A percentile compares a stretch with the other conserved stretches of the same genome.
phyloP scores from a whole-genome alignment of 208 protist genomes.

The Crithidia brevicula region DNA sequence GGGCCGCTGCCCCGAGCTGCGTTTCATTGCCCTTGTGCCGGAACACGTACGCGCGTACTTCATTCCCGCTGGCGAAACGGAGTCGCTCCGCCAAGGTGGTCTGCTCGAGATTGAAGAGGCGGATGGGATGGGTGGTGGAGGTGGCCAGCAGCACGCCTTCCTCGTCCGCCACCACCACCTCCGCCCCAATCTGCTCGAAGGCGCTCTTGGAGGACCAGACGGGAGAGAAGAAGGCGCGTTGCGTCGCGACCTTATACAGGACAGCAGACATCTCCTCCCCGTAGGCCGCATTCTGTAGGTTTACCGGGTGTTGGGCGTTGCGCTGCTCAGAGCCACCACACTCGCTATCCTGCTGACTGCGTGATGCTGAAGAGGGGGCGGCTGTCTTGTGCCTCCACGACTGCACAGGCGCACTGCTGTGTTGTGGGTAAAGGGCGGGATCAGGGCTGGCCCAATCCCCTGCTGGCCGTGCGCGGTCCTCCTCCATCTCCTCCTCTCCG shows the following conservation, averaged over 20 bases:
- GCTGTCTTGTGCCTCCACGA: too few relatives aligned
- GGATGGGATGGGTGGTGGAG: background rate
- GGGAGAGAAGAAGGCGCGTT: constrained; percentile 42
- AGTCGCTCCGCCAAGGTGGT: constrained; percentile 26
- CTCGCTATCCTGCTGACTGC: too few relatives aligned
- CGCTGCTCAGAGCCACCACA: background rate
- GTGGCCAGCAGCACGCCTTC: constrained; percentile 30
- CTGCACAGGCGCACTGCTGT: too few relatives aligned
- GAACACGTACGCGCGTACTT: constrained; percentile 6
- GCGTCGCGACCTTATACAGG: background rate
- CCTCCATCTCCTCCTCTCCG: constrained; percentile 38
- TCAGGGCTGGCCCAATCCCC: background rate
- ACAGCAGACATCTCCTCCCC: constrained; percentile 14
- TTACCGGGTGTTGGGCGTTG: constrained; percentile 1
- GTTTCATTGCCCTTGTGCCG: background rate
- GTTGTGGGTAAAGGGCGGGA: too few relatives aligned
- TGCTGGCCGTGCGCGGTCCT: constrained; percentile 6
- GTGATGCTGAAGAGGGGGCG: too few relatives aligned
- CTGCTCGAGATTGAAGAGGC: constrained; percentile 71
- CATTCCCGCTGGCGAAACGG: background rate
- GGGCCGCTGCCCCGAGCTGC: background rate
- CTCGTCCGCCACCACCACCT: constrained; percentile 24
- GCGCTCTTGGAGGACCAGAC: constrained; percentile 43
- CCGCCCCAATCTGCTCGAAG: constrained; percentile 24
- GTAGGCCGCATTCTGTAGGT: constrained; percentile 31